Conservation (phyloP, 352 stramenopile genomes). For the Globisporangium echinulatum region DNA sequence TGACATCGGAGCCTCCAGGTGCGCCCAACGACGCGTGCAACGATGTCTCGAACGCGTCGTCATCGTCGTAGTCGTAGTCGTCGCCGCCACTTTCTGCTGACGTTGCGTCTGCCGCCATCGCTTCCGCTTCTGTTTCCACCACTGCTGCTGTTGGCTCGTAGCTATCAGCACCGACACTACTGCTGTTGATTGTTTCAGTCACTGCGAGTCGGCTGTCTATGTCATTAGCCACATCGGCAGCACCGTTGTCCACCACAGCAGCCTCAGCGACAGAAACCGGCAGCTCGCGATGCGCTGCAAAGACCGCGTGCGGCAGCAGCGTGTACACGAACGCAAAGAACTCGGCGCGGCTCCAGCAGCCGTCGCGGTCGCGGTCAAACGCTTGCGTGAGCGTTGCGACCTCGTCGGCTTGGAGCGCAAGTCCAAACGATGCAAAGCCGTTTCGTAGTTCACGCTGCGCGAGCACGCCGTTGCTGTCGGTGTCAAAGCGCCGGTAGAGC, state of each 20-base stretch:
- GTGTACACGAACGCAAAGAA: slow-evolving; percentile 40
- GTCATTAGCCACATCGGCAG: slow-evolving; percentile 1
- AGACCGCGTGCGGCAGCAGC: slow-evolving; percentile 18
- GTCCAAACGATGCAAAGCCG: slow-evolving; percentile 34
- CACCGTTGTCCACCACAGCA: neutral
- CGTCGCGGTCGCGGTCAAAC: slow-evolving; percentile 51
- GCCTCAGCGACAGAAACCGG: neutral
- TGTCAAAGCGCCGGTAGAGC: slow-evolving; percentile 50
- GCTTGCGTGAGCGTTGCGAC: slow-evolving; percentile 30
- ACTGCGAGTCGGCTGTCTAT: neutral
- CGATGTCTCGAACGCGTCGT: neutral
- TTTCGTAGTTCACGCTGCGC: slow-evolving; percentile 43
- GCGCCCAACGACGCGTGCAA: slow-evolving; percentile 3
- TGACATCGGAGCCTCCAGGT: slow-evolving; percentile 1
- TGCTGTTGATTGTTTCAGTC: too few relatives aligned
- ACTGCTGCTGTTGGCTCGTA: too few relatives aligned
- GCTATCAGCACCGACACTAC: too few relatives aligned
- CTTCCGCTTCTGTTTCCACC: neutral
- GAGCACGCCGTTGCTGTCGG: slow-evolving; percentile 51
- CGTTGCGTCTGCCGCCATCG: neutral
- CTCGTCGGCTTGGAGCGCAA: slow-evolving; percentile 37
- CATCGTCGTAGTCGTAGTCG: slow-evolving; percentile 20
- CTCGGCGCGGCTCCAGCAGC: slow-evolving; percentile 43
- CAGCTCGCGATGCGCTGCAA: neutral
- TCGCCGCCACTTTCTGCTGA: neutral